Conservation (phyloP, 495 filamentous ascomycete species). For the Neurospora sp. region DNA sequence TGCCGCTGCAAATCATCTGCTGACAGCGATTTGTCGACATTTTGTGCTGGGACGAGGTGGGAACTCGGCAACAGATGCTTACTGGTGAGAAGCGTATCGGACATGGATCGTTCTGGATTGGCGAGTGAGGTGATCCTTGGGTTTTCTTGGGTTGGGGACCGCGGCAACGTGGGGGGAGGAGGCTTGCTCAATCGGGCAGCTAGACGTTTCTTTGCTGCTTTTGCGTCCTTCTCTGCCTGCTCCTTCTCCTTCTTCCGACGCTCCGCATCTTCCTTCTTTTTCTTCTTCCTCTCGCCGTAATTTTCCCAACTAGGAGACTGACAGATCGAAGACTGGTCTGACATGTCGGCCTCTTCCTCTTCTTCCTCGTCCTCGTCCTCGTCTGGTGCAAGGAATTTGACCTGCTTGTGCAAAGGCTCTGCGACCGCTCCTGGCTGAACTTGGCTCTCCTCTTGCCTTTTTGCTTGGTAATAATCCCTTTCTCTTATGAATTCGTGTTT, state of each 20-base stretch:
- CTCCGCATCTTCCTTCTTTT: slow-evolving; percentile 37
- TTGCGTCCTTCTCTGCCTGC: slow-evolving; percentile 27
- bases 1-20: slow-evolving; percentile 13
- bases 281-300: slow-evolving; percentile 37
- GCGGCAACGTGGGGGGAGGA: slow-evolving; percentile 13
- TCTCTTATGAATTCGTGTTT: background rate
- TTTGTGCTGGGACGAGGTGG: slow-evolving; percentile 1
- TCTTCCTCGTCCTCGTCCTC: slow-evolving; percentile 22
- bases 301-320: slow-evolving; percentile 48
- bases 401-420: slow-evolving; percentile 27
- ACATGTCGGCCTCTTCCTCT: slow-evolving; percentile 24
- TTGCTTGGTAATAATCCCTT: background rate
- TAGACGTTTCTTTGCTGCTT: slow-evolving; percentile 19
- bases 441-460: background rate
- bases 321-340: slow-evolving; percentile 44
- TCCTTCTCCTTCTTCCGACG: slow-evolving; percentile 33
- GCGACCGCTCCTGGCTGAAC: slow-evolving; percentile 4
- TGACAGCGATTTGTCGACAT: slow-evolving; percentile 9
- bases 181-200: slow-evolving; percentile 25
- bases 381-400: slow-evolving; percentile 29
- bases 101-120: slow-evolving; percentile 20
- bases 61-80: slow-evolving; percentile 1
- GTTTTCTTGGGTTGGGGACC: slow-evolving; percentile 9
- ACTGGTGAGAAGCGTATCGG: slow-evolving; percentile 18
- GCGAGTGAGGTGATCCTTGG: slow-evolving; percentile 1